Conservation (phyloP, 2,329 filamentous ascomycete genomes). For the Macrophomina phaseolina region DNA sequence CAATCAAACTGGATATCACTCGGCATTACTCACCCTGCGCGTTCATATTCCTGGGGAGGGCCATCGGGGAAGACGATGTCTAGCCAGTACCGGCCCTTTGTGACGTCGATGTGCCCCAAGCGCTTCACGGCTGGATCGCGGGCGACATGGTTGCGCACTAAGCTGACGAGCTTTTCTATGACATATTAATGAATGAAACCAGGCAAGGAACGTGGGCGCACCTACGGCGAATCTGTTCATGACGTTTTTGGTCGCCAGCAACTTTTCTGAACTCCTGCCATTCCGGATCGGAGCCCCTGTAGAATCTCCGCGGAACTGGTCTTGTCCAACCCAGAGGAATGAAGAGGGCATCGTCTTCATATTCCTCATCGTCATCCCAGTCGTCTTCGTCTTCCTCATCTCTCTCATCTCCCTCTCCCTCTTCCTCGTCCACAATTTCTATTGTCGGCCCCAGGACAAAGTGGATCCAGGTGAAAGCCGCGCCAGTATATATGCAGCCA, state of each 20-base stretch:
- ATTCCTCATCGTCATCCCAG: slow-evolving; percentile 38
- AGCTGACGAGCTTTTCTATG: slow-evolving; percentile 43
- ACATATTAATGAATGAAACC: slow-evolving; percentile 26
- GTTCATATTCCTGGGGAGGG: slow-evolving; percentile 56
- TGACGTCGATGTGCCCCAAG: slow-evolving; percentile 48
- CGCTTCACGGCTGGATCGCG: slow-evolving; percentile 19
- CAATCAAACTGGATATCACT: neutral
- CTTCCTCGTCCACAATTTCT: slow-evolving; percentile 31
- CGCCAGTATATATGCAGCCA: slow-evolving; percentile 30
- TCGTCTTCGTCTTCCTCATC: slow-evolving; percentile 41
- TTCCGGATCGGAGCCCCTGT: slow-evolving; percentile 59
- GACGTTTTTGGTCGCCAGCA: slow-evolving; percentile 48
- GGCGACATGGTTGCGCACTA: slow-evolving; percentile 37
- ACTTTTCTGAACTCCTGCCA: slow-evolving; percentile 58
- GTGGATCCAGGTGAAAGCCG: slow-evolving; percentile 31
- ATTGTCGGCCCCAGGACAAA: slow-evolving; percentile 30
- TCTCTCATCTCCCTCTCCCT: slow-evolving; percentile 40
- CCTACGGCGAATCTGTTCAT: slow-evolving; percentile 32
- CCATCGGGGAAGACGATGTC: slow-evolving; percentile 56
- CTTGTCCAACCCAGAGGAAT: slow-evolving; percentile 56
- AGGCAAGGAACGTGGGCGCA: neutral
- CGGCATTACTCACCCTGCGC: slow-evolving; percentile 44
- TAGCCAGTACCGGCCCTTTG: slow-evolving; percentile 53
- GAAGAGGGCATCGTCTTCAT: slow-evolving; percentile 45
- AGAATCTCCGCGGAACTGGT: slow-evolving; percentile 49